Conservation (phyloP, 169 alveolate genomes). For the Plasmodium cynomolgi region DNA sequence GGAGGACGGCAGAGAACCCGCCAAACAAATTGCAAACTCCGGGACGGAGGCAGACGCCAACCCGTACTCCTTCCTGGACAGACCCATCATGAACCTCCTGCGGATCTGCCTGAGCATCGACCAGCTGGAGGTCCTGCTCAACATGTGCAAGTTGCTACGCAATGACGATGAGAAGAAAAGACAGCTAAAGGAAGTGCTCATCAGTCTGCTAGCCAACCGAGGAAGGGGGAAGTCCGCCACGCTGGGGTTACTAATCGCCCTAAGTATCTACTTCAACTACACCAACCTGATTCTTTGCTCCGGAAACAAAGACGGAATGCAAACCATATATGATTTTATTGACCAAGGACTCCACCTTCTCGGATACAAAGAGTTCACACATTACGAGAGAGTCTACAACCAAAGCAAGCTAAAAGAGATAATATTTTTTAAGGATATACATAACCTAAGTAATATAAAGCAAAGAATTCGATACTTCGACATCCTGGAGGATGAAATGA, state of each 20-base stretch:
- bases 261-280: slow-evolving; percentile 92
- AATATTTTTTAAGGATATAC: slow-evolving; percentile 24
- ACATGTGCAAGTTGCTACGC: slow-evolving; percentile 59
- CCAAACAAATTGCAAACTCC: too few relatives aligned
- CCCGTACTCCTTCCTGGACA: slow-evolving; percentile 15
- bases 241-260: slow-evolving; percentile 95
- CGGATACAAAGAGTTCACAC: slow-evolving; percentile 93
- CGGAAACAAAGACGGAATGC: slow-evolving; percentile 98
- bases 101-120: slow-evolving; percentile 56
- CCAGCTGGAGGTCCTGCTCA: slow-evolving; percentile 32
- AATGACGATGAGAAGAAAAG: slow-evolving; percentile 58
- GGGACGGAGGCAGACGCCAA: neutral
- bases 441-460: slow-evolving; percentile 62
- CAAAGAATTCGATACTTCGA: slow-evolving; percentile 76
- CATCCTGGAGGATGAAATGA: slow-evolving; percentile 65
- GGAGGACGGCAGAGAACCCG: too few relatives aligned
- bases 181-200: slow-evolving; percentile 49
- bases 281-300: slow-evolving; percentile 98
- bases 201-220: slow-evolving; percentile 94
- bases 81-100: slow-evolving; percentile 21
- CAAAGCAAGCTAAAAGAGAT: slow-evolving; percentile 76
- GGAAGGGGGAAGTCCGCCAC: slow-evolving; percentile 99
- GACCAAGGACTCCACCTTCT: slow-evolving; percentile 94
- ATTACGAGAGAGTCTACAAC: slow-evolving; percentile 86
- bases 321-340: slow-evolving; percentile 97